A percentile compares a stretch with the other conserved stretches of the same genome.
These are phyloP conservation scores for Durio zibethinus DNA, from an alignment of 345 rosid genomes.

Conservation along the genomic window DNA sequence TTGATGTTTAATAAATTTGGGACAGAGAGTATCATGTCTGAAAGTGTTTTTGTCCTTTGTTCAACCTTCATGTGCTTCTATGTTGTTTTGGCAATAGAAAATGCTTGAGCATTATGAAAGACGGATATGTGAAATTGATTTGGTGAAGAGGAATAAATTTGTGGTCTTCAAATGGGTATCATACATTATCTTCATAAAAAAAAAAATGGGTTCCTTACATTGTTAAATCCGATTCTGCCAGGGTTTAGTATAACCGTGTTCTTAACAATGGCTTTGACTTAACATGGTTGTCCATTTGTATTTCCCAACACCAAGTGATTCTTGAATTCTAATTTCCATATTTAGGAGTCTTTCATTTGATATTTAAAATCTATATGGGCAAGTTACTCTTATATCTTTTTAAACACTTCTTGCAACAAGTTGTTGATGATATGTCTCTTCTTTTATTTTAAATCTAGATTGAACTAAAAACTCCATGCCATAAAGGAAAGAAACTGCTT, in stretches of 20 bases:
- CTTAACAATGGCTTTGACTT: not conserved
- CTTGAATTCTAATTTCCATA: not conserved
- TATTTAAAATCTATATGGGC: not conserved
- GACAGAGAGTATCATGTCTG: too few relatives aligned
- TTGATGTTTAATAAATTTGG: not conserved
- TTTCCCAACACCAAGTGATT: not conserved
- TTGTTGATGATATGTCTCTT: not conserved
- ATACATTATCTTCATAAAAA: too few relatives aligned
- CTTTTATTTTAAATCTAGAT: conserved; percentile 39
- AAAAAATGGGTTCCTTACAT: too few relatives aligned
- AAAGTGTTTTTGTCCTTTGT: not conserved
- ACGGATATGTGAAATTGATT: not conserved
- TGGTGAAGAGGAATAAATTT: not conserved
- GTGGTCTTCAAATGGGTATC: too few relatives aligned
- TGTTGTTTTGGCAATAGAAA: not conserved
- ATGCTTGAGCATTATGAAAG: not conserved
- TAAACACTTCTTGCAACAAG: not conserved
- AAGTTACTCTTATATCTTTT: not conserved
- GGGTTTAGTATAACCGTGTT: not conserved
- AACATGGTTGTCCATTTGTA: not conserved
- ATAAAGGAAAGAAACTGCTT: conserved; percentile 83
- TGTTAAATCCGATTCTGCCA: not conserved
- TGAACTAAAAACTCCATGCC: conserved; percentile 65
- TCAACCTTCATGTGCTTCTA: not conserved
- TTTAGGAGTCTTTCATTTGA: not conserved